These are phyloP conservation scores for Plasmodium coatneyi DNA, from an alignment of 169 alveolate genomes.

Conservation along the genomic window DNA sequence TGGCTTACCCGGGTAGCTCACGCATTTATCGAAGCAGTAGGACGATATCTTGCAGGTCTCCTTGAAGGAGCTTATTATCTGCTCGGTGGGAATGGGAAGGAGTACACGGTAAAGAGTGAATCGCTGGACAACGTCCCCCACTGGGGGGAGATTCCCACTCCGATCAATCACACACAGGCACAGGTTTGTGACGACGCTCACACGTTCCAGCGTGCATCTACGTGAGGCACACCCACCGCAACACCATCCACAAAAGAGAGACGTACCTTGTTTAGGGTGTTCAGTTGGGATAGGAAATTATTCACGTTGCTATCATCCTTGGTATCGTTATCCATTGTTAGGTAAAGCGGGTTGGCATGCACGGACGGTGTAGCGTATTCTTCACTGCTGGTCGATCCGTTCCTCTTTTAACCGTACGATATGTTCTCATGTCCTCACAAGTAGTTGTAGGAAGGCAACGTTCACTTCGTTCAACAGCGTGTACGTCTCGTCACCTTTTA, in stretches of 20 bases:
- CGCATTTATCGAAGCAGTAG: constrained; percentile 73
- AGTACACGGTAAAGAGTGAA: not conserved
- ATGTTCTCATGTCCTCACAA: not conserved
- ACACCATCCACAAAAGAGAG: not conserved
- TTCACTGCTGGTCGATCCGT: not conserved
- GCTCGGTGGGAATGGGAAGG: not conserved
- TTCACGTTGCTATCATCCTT: constrained; percentile 37
- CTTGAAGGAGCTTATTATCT: constrained; percentile 60
- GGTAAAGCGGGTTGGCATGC: not conserved
- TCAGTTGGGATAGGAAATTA: constrained; percentile 61
- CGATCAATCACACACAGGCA: not conserved
- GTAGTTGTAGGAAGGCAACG: not conserved
- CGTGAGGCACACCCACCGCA: not conserved
- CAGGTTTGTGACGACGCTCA: not conserved
- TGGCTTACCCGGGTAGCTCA: constrained; percentile 48
- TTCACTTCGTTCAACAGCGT: not conserved
- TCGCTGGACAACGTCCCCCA: not conserved
- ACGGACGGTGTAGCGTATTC: not conserved
- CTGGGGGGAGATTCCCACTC: not conserved
- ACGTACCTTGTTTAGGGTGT: constrained; percentile 48
- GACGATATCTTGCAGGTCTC: constrained; percentile 65
- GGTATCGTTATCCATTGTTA: constrained; percentile 51
- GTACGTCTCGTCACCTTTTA: not conserved
- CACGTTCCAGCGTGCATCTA: not conserved
- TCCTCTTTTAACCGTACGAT: not conserved